Percentiles rank a stretch among this genome's conserved stretches.
Evolutionary conservation across 176 grass and related monocot species (phyloP).

Genomic region (Triticum monococcum): DNA sequence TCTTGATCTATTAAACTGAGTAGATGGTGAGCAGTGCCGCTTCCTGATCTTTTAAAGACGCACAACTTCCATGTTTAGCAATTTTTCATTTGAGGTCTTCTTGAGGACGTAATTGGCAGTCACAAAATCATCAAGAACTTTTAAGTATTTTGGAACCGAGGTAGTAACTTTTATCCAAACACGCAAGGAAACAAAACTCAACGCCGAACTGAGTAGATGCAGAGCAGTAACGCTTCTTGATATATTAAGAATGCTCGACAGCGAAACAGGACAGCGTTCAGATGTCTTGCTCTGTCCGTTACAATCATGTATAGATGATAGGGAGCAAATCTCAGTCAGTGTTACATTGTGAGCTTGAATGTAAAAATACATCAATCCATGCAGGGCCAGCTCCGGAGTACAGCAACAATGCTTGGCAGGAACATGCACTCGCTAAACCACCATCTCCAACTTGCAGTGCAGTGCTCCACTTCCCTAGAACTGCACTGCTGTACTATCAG

Average conservation of each 20-base stretch:
- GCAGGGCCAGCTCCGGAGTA: neutral
- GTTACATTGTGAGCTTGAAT: neutral
- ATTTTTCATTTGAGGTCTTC: too few species aligned
- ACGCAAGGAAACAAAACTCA: too few species aligned
- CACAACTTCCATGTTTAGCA: too few species aligned
- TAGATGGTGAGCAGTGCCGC: too few species aligned
- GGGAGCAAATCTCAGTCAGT: neutral
- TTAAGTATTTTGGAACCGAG: too few species aligned
- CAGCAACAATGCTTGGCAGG: neutral
- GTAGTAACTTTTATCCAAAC: too few species aligned
- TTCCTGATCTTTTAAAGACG: too few species aligned
- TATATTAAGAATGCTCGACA: neutral
- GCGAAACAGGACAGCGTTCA: neutral
- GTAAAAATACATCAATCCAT: constrained; percentile 17
- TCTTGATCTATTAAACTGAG: too few species aligned
- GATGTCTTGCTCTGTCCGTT: neutral
- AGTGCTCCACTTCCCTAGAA: neutral
- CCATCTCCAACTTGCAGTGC: constrained; percentile 3
- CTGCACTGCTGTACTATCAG: neutral
- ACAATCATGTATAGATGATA: neutral
- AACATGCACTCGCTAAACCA: neutral
- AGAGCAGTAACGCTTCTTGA: neutral
- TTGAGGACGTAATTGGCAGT: too few species aligned
- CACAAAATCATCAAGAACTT: too few species aligned
- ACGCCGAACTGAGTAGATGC: neutral